Evolutionary conservation across 371 early-diverging fungal genomes (phyloP), one percentile per base, ranked within the genome.

Genomic region (Funneliformis caledonium): DNA sequence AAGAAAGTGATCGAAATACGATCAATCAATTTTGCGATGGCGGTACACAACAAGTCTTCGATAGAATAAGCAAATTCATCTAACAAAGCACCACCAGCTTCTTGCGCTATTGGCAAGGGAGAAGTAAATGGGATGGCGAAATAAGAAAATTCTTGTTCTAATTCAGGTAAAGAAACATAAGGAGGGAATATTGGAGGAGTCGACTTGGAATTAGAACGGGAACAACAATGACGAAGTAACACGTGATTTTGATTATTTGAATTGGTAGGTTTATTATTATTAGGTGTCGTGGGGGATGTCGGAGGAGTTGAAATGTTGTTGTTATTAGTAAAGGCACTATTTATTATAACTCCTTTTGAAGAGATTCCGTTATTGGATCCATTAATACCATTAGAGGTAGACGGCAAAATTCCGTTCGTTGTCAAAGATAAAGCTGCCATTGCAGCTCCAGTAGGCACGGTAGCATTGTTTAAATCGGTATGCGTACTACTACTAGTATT

Each of bases 31-130:
- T 78, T 78, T 45, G 67, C 65, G 19, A 78, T 78, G 0, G 67
- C 47, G 9, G 50, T 26, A 52, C 78, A 78, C 16, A 78, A 10
- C 22, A 78, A 26, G 19, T 78, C 78, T 78, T 78, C 68, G n/a
- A 78, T 50, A 48, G 78, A 47, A 67, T 64, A 78, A 65, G 78
- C 68, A 33, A 78, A 78, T 22, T 62, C 64, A 78, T 78, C 78
- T 2, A 78, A 52, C 19, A 78, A 67, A 50, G 65, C 78, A 37
- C 78, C 78, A 42, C 43, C 78, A 42, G 78, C 67, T 52, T 78
- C 67, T n/a, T 78, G 52, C 9, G 78, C 64, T 2, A 78, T 16
- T 6, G 65, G 12, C 16, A 26, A 12, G 26, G 45, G 26, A 42
- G 59, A 60, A 11, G 75, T 56, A 22, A 75, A 60, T 8, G 75